Evolutionary conservation across 257 asterid species (phyloP), one percentile per base, ranked within the genome.

Genomic region (Catharanthus roseus): DNA sequence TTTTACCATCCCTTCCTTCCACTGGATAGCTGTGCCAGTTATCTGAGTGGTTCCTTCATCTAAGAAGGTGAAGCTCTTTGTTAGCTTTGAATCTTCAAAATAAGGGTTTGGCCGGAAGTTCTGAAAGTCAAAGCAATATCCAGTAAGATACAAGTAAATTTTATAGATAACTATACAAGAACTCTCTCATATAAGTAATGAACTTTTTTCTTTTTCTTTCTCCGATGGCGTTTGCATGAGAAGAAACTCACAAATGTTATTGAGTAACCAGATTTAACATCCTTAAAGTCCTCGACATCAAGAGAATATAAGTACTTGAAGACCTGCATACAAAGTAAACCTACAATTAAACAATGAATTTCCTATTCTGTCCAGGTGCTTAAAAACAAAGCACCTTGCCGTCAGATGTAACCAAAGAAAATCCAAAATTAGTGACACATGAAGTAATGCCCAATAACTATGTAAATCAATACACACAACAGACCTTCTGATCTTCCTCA

Each of bases 1-100:
- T 11, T 39, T 72, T 83, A 86, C 95, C 92, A 72, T 82, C 83
- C 90, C 92, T 68, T 69, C 86, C 82, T 80, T 88, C 95, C 92
- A 88, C 50, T 72, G 49, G 74, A 88, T 85, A 45, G 72, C 26
- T 23, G 92, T 78, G 58, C 89, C 87, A 68, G 74, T 74, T 69
- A 86, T 79, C 80, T 51, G 79, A n/a, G 80, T 75, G 38, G 82
- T 69, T 72, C 89, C 87, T 58, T 86, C 92, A 15, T 85, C 88
- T 26, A 61, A 71, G 79, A 78, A 78, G 1, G 72, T 76, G 62
- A 81, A 78, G 26, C 85, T 83, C 85, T 85, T 88, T 1, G 61
- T 75, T 62, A 88, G 81, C 76, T 82, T 76, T 36, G 73, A 47
- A 69, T 85, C 90, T 55, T 75, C 82, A 64, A 88, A 86, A 60